phyloP scores from a whole-genome alignment of 2,329 filamentous ascomycete species.

The Pseudocercospora crystallina region DNA sequence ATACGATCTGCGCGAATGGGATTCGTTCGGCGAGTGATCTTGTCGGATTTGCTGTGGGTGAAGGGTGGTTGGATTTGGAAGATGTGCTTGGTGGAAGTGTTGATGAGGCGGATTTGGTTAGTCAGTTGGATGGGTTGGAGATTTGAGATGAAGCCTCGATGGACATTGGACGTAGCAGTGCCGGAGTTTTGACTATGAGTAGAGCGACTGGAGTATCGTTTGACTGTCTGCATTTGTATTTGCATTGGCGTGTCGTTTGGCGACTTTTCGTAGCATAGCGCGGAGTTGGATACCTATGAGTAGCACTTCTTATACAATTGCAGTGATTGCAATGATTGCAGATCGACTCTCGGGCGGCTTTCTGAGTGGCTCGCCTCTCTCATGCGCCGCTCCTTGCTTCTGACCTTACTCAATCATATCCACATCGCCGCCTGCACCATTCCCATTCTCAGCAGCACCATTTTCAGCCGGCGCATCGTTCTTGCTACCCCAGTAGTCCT shows the following conservation, averaged over 20 bases:
- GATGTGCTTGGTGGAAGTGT: slow-evolving; percentile 35
- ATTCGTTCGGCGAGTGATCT: slow-evolving; percentile 31
- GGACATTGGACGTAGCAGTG: neutral
- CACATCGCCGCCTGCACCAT: slow-evolving; percentile 29
- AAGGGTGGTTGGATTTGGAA: slow-evolving; percentile 36
- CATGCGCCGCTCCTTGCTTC: too few relatives aligned
- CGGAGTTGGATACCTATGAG: slow-evolving; percentile 1
- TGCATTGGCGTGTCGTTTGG: neutral
- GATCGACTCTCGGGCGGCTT: neutral
- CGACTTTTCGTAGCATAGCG: slow-evolving; percentile 2
- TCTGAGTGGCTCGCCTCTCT: too few relatives aligned
- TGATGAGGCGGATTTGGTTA: slow-evolving; percentile 17
- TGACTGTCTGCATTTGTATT: neutral
- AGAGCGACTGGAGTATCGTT: too few relatives aligned
- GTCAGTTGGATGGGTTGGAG: slow-evolving; percentile 18
- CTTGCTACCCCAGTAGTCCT: slow-evolving; percentile 72
- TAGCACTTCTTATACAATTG: neutral
- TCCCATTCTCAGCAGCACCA: slow-evolving; percentile 20
- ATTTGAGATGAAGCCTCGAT: slow-evolving; percentile 3
- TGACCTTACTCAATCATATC: slow-evolving; percentile 36
- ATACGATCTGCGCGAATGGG: slow-evolving; percentile 22
- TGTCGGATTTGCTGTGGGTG: slow-evolving; percentile 33
- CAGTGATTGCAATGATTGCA: too few relatives aligned
- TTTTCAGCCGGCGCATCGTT: slow-evolving; percentile 37
- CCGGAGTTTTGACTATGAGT: too few relatives aligned